Evolutionary conservation across 257 asterid species (phyloP).

Genomic region (Cruciata laevipes): DNA sequence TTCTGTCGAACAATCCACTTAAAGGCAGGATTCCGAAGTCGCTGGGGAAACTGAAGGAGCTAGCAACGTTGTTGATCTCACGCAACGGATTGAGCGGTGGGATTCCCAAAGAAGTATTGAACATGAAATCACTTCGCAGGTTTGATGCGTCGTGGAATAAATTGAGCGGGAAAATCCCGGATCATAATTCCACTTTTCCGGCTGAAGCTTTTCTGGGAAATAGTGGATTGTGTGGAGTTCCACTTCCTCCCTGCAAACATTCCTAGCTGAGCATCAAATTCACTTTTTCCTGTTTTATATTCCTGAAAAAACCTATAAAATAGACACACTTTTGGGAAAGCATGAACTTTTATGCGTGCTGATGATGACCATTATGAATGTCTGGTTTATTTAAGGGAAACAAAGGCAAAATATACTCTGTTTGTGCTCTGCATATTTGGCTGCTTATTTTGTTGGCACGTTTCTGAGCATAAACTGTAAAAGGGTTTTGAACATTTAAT

Average conservation of each 20-base stretch:
- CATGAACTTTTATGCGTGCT: not conserved
- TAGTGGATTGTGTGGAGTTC: conserved; percentile 63
- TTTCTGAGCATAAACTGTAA: not conserved
- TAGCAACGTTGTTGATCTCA: conserved; percentile 37
- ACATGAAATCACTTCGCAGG: conserved; percentile 30
- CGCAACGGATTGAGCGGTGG: conserved; percentile 42
- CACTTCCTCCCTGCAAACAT: conserved; percentile 57
- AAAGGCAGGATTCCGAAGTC: conserved; percentile 47
- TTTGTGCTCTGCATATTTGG: not conserved
- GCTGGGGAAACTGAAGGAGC: conserved; percentile 29
- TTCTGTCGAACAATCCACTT: conserved; percentile 48
- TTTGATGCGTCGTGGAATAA: conserved; percentile 47
- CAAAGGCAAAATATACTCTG: not conserved
- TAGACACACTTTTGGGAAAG: not conserved
- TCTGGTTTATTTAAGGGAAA: not conserved
- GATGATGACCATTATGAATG: not conserved
- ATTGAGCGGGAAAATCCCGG: conserved; percentile 55
- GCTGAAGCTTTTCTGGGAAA: conserved; percentile 40
- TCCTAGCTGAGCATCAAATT: not conserved
- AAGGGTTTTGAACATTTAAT: not conserved
- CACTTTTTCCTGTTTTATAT: not conserved
- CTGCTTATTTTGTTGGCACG: not conserved
- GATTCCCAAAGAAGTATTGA: conserved; percentile 46
- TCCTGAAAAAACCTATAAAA: not conserved
- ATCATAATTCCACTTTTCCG: conserved; percentile 35